Evolutionary conservation across 2,329 filamentous ascomycete genomes (phyloP).

Genomic region (Ascochyta pisi): DNA sequence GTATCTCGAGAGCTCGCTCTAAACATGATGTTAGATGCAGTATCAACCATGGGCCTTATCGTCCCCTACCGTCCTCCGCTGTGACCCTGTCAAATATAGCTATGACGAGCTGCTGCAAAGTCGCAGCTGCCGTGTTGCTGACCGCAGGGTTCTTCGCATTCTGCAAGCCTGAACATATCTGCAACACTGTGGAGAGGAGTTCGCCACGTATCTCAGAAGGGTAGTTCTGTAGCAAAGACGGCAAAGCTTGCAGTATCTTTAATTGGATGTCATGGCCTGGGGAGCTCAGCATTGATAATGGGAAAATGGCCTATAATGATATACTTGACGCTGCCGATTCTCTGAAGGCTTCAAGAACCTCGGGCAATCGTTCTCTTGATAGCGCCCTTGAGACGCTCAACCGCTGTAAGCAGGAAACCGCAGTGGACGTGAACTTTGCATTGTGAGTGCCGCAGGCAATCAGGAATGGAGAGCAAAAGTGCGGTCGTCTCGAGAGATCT

Average conservation of each 20-base stretch:
- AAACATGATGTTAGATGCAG: constrained; percentile 18
- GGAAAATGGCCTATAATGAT: constrained; percentile 29
- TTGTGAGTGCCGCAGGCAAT: constrained; percentile 91
- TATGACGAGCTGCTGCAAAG: constrained; percentile 90
- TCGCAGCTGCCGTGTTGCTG: constrained; percentile 95
- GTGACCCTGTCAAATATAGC: constrained; percentile 92
- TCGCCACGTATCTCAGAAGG: constrained; percentile 80
- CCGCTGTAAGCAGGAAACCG: constrained; percentile 86
- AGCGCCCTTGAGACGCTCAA: constrained; percentile 84
- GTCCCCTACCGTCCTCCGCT: constrained; percentile 72
- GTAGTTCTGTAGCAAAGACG: constrained; percentile 90
- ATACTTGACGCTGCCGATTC: constrained; percentile 77
- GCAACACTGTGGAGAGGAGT: constrained; percentile 79
- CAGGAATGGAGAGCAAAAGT: constrained; percentile 92
- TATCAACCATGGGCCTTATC: too few species aligned
- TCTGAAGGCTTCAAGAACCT: constrained; percentile 86
- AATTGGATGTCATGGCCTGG: constrained; percentile 84
- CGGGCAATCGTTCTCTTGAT: constrained; percentile 78
- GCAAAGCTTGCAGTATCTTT: constrained; percentile 91
- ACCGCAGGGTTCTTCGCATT: constrained; percentile 91
- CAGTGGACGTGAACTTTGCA: constrained; percentile 86
- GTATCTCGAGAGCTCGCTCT: constrained; percentile 57
- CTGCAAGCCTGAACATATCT: constrained; percentile 91
- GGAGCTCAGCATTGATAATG: constrained; percentile 18
- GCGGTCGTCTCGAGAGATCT: constrained; percentile 83